phyloP scores from a whole-genome alignment of 805 yeast species.

The Starmerella vitae region DNA sequence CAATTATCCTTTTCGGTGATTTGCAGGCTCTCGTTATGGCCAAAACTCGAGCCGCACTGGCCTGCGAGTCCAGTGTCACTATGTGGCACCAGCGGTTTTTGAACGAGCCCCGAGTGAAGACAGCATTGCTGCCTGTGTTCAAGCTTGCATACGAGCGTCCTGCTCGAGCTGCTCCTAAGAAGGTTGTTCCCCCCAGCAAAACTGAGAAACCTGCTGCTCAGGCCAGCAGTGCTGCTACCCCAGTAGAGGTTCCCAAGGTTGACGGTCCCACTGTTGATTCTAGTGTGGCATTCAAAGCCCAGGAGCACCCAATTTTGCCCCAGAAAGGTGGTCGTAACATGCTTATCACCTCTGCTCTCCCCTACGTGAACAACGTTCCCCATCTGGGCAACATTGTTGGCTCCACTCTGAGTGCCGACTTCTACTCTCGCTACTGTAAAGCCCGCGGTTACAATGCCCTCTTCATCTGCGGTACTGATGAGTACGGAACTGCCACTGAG shows the following conservation, averaged over 20 bases:
- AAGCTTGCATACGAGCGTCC: conserved; percentile 14
- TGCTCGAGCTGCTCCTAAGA: conserved; percentile 4
- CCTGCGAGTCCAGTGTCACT: conserved; percentile 23
- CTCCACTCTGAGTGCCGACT: conserved; percentile 87
- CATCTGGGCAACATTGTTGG: conserved; percentile 97
- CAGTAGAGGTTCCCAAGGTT: conserved; percentile 17
- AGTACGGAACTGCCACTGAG: conserved; percentile 98
- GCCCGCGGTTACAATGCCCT: conserved; percentile 77
- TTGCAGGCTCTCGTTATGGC: conserved; percentile 30
- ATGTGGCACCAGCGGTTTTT: conserved; percentile 27
- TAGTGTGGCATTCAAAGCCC: conserved; percentile 1
- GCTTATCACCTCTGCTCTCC: conserved; percentile 87
- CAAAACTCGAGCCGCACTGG: conserved; percentile 25
- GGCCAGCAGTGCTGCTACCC: neutral
- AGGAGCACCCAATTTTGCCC: conserved; percentile 41
- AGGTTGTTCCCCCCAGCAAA: conserved; percentile 1
- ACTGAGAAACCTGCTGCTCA: conserved; percentile 1
- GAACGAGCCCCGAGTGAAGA: conserved; percentile 22
- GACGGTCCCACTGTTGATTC: conserved; percentile 12
- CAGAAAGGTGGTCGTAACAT: conserved; percentile 62
- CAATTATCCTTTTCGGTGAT: conserved; percentile 35
- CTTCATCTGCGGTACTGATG: conserved; percentile 94
- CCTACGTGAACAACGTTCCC: conserved; percentile 96
- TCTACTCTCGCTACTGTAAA: conserved; percentile 79
- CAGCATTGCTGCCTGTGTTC: conserved; percentile 19